Evolutionary conservation across 2,329 filamentous ascomycete species (phyloP), one percentile per base, ranked within the genome.

Genomic region (Talaromyces atroroseus): DNA sequence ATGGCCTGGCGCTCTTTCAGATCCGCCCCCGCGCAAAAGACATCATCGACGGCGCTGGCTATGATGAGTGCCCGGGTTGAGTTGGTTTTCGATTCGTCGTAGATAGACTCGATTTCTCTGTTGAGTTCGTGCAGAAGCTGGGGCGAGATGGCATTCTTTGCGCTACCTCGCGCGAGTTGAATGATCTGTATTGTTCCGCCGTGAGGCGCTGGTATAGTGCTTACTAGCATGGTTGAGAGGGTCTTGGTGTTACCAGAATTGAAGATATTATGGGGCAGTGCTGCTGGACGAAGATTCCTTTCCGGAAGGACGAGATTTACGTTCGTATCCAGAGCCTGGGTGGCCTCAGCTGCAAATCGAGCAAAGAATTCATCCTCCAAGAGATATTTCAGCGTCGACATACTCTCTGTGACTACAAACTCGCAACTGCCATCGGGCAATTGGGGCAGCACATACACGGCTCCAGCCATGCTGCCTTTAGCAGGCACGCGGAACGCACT

Each of bases 1-100:
- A 56, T 56, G 26, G 46, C 29, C n/a, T 49, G 46, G 21, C 53
- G 24, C 53, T 56, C 53, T 38, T 51, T 56, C 16, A 56, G 53
- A 48, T 56, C 53, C 12, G 53, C 53, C 23, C 53, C 53, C 12
- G 53, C 53, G 23, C 53, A 56, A 48, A 56, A 56, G 53, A 50
- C 18, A 18, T 48, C 40, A 24, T 56, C 34, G 32, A 26, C 26
- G n/a, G 53, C 40, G 46, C 53, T 56, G 53, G 53, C 46, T 40
- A 56, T 49, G 44, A 56, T 56, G 26, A 21, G 29, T 34, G 26
- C 36, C 5, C 36, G 24, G n/a, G 29, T 29, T 21, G 20, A 12
- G 16, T 10, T 34, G 6, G 20, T 10, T 1, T 12, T 18, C 26
- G 16, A 18, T n/a, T 51, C 40, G 40, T 21, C 5, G 40, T 44